phyloP scores from a whole-genome alignment of 164 flowering plant genomes.

The Vitis rupestris region DNA sequence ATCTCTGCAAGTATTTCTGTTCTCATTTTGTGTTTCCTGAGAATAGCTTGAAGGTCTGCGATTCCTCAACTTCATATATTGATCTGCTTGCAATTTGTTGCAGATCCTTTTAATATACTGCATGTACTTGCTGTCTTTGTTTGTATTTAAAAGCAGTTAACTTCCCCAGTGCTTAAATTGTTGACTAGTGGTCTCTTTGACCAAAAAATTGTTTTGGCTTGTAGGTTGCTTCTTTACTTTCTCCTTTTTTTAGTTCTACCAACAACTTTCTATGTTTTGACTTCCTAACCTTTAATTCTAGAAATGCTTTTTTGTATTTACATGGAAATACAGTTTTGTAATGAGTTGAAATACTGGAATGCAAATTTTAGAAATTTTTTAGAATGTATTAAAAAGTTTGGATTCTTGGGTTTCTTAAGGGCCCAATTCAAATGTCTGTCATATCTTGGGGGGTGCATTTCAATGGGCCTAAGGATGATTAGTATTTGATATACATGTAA shows the following conservation, averaged over 20 bases:
- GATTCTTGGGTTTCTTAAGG: no score
- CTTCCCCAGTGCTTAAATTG: neutral
- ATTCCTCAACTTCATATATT: conserved; percentile 5
- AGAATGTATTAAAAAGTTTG: no score
- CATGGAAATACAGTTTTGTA: neutral
- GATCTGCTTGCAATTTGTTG: neutral
- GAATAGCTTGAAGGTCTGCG: conserved; percentile 18
- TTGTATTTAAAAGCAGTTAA: neutral
- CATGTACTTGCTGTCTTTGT: neutral
- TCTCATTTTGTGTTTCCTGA: conserved; percentile 20
- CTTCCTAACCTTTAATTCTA: neutral
- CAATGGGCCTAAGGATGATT: no score
- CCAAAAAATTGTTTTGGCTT: neutral
- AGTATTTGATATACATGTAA: no score
- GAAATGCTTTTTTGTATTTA: neutral
- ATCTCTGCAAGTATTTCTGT: conserved; percentile 35
- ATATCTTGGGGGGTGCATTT: no score
- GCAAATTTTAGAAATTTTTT: neutral
- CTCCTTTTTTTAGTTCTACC: neutral
- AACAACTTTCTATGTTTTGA: neutral
- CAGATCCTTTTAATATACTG: conserved; percentile 9
- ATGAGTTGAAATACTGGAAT: neutral
- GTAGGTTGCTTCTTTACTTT: neutral
- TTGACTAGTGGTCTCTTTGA: neutral
- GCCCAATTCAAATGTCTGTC: no score